Percentiles rank a stretch among this genome's conserved stretches.
These are phyloP conservation scores for Cyclocybe cylindracea DNA, from an alignment of 768 basidiomycete genomes.

Conservation along the genomic window DNA sequence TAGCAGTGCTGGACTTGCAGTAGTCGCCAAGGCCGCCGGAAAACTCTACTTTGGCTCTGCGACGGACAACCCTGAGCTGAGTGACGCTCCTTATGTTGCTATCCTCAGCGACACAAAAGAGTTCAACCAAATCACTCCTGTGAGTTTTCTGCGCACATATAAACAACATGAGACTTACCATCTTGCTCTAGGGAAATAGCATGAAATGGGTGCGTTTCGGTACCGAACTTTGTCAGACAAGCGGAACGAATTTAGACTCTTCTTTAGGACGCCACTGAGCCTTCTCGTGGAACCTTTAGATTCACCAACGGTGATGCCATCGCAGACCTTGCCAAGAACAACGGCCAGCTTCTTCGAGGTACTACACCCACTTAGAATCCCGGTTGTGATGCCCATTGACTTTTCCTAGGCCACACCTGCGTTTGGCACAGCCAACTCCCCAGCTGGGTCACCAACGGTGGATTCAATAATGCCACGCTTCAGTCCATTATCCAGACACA, in stretches of 20 bases:
- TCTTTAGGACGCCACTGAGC: constrained; percentile 51
- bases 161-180: not conserved
- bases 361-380: not conserved
- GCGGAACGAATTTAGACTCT: not conserved
- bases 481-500: constrained; percentile 47
- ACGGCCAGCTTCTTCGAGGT: constrained; percentile 48
- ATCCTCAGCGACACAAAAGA: constrained; percentile 36
- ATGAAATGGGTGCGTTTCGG: constrained; percentile 52
- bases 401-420: constrained; percentile 38
- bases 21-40: constrained; percentile 40
- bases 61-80: constrained; percentile 47
- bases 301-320: constrained; percentile 47
- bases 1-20: constrained; percentile 19
- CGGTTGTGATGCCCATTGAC: not conserved
- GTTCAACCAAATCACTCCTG: constrained; percentile 37
- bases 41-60: constrained; percentile 53
- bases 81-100: constrained; percentile 38
- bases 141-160: constrained; percentile 4
- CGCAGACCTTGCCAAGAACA: constrained; percentile 40
- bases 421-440: constrained; percentile 58
- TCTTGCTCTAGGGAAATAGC: constrained; percentile 32
- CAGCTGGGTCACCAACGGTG: constrained; percentile 46
- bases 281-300: constrained; percentile 46
- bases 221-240: not conserved
- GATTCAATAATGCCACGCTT: constrained; percentile 39